Conservation (phyloP, 768 basidiomycete genomes). For the Tulasnella calospora region DNA sequence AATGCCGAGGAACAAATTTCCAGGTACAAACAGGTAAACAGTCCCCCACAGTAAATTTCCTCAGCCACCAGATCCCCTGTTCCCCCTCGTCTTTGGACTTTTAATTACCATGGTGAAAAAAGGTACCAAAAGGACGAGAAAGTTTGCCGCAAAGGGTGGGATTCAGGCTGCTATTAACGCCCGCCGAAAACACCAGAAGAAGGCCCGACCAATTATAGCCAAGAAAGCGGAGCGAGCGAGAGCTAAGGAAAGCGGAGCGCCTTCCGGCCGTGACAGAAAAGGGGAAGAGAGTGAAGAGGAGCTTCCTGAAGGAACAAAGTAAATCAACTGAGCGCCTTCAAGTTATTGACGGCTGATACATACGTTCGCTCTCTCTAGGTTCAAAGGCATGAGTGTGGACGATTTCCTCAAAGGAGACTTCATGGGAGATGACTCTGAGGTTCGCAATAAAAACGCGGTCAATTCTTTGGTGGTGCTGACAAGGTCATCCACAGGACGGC, state of each 20-base stretch:
- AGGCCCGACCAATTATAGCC: slow-evolving; percentile 40
- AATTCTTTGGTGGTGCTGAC: slow-evolving; percentile 4
- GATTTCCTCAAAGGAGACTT: slow-evolving; percentile 69
- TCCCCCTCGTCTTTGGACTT: background rate
- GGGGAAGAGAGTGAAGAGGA: slow-evolving; percentile 34
- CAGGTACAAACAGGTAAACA: slow-evolving; percentile 8
- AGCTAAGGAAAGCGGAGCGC: slow-evolving; percentile 34
- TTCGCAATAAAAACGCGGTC: background rate
- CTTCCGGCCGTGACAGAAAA: slow-evolving; percentile 30
- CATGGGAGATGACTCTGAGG: slow-evolving; percentile 49
- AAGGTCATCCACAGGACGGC: slow-evolving; percentile 31
- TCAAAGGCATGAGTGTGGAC: slow-evolving; percentile 64
- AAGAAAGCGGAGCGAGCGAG: slow-evolving; percentile 38
- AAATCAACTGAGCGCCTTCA: background rate
- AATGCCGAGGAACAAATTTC: slow-evolving; percentile 8
- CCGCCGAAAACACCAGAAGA: slow-evolving; percentile 73
- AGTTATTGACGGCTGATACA: background rate
- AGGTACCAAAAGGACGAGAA: slow-evolving; percentile 73
- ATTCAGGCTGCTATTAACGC: slow-evolving; percentile 82
- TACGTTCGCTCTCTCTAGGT: slow-evolving; percentile 32
- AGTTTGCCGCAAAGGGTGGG: slow-evolving; percentile 83
- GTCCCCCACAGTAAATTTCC: slow-evolving; percentile 1
- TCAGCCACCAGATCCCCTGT: background rate
- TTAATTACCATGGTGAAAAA: slow-evolving; percentile 48
- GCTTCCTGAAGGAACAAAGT: slow-evolving; percentile 31